Evolutionary conservation across 441 rosid genomes (phyloP).

Genomic region (Syzygium syzygioides): DNA sequence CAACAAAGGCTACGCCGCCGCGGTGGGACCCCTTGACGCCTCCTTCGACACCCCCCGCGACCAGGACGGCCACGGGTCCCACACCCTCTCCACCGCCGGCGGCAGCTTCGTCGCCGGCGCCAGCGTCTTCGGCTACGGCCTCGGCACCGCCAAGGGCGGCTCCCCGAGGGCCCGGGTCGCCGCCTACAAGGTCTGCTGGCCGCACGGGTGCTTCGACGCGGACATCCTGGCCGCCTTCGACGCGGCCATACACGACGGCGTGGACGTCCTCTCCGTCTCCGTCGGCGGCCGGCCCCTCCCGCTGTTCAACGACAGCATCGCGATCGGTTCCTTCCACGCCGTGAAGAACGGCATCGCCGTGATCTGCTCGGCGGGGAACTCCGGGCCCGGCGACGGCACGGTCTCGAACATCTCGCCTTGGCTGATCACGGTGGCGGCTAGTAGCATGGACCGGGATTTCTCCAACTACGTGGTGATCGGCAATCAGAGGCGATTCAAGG

Average conservation of each 20-base stretch:
- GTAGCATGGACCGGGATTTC: conserved; percentile 64
- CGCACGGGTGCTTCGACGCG: conserved; percentile 42
- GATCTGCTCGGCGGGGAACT: conserved; percentile 50
- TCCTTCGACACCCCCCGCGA: conserved; percentile 54
- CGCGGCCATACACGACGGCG: conserved; percentile 65
- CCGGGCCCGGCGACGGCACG: conserved; percentile 36
- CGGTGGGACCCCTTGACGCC: conserved; percentile 43
- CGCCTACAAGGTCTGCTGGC: conserved; percentile 78
- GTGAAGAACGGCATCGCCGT: conserved; percentile 40
- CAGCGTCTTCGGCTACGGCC: conserved; percentile 43
- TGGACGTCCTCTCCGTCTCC: conserved; percentile 61
- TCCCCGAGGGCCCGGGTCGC: conserved; percentile 71
- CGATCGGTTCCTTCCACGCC: conserved; percentile 62
- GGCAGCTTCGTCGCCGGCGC: conserved; percentile 51
- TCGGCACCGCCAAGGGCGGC: conserved; percentile 71
- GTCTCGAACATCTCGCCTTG: conserved; percentile 57
- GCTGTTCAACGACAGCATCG: conserved; percentile 33
- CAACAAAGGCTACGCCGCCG: conserved; percentile 52
- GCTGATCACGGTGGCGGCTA: conserved; percentile 71
- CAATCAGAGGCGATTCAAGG: conserved; percentile 42
- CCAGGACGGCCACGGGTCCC: conserved; percentile 67
- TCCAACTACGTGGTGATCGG: conserved; percentile 46
- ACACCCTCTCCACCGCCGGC: conserved; percentile 71
- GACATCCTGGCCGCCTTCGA: conserved; percentile 72
- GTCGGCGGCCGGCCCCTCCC: conserved; percentile 26